Percentiles rank a stretch among this genome's conserved stretches.
phyloP scores from a whole-genome alignment of 2,329 filamentous ascomycete genomes.

The Eutypella sp. region DNA sequence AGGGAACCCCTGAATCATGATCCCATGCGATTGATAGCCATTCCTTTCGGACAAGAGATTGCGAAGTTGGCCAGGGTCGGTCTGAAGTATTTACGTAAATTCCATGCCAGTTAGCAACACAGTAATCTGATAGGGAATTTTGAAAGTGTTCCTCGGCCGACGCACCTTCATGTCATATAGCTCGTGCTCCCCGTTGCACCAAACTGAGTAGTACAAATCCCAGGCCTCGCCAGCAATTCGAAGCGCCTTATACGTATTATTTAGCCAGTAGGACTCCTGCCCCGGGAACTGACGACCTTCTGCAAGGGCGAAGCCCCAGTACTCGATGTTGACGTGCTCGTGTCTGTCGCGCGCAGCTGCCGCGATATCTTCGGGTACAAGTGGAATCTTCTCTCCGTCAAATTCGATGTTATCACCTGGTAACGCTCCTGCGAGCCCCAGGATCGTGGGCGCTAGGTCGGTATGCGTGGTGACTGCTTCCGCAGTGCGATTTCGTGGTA shows the following conservation, averaged over 20 bases:
- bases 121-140: neutral
- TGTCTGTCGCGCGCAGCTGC: constrained; percentile 6
- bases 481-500: constrained; percentile 34
- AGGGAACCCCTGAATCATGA: constrained; percentile 27
- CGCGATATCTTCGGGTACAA: constrained; percentile 19
- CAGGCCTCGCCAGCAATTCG: constrained; percentile 40
- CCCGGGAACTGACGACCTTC: constrained; percentile 39
- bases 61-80: constrained; percentile 46
- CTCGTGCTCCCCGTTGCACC: constrained; percentile 64
- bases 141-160: too few species aligned
- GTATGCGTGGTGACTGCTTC: constrained; percentile 46
- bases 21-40: neutral
- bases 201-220: constrained; percentile 54
- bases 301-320: constrained; percentile 33
- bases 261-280: constrained; percentile 1
- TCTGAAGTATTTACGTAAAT: too few species aligned
- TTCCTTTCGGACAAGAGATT: constrained; percentile 33
- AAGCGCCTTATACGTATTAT: constrained; percentile 49
- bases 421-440: constrained; percentile 26
- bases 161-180: constrained; percentile 56
- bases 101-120: too few species aligned
- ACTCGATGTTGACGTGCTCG: constrained; percentile 48
- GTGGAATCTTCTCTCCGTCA: constrained; percentile 3
- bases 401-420: constrained; percentile 33
- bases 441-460: constrained; percentile 48